phyloP scores from a whole-genome alignment of 202 grass and related monocot genomes.

The Eragrostis tef region DNA sequence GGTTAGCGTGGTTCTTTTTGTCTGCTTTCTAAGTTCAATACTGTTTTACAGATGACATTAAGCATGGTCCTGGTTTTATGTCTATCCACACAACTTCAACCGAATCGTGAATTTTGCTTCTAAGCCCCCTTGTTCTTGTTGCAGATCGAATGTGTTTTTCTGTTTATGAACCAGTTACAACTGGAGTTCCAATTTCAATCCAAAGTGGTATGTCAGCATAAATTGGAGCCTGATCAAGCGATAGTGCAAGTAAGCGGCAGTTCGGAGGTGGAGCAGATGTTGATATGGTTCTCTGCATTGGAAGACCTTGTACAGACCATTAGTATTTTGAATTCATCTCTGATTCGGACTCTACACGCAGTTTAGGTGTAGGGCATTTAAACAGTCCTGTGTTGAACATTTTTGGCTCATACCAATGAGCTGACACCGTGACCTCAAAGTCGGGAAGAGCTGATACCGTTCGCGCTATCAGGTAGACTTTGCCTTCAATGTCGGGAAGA shows the following conservation, averaged over 20 bases:
- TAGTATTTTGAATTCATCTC: not conserved
- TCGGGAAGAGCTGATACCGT: not conserved
- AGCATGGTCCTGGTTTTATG: not conserved
- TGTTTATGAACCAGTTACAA: not conserved
- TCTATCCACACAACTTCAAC: not conserved
- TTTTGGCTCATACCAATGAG: not conserved
- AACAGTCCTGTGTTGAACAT: not conserved
- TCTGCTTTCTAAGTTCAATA: not conserved
- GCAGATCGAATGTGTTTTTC: not conserved
- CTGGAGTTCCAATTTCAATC: not conserved
- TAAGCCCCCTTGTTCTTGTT: not conserved
- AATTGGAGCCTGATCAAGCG: not conserved
- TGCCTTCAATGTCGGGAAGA: not conserved
- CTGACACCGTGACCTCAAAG: not conserved
- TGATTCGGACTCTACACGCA: not conserved
- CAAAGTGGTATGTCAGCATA: not conserved
- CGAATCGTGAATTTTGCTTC: not conserved
- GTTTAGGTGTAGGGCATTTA: not conserved
- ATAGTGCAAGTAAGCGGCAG: not conserved
- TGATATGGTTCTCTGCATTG: not conserved
- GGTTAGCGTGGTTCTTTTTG: not conserved
- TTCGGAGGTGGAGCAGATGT: not conserved
- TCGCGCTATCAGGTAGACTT: not conserved
- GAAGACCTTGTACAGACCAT: not conserved
- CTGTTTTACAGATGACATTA: not conserved